Evolutionary conservation across 2,329 filamentous ascomycete species (phyloP), one percentile per base, ranked within the genome.

Genomic region (Aspergillus ibericus): DNA sequence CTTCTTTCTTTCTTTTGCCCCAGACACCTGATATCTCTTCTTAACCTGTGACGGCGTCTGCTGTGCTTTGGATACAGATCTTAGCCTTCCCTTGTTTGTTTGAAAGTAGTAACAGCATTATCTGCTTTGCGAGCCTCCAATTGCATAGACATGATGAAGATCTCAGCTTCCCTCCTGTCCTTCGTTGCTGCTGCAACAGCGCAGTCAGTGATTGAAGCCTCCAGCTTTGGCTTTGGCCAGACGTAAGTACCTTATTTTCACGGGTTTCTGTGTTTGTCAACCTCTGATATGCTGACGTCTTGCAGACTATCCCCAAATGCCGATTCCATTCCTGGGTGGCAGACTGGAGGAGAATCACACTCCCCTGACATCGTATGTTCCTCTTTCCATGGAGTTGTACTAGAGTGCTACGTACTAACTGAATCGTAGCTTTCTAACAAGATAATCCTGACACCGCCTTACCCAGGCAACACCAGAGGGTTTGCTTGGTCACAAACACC

Each of bases 401-500:
- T 5, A 42, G 4, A 5, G 18, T 20, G 20, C 13, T 7, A 20
- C 9, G 16, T 56, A 36, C 63, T 71, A 50, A 73, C 55, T 25
- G 5, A 50, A 27, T 15, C 15, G 16, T 60, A 80, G 77, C 85
- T 97, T 59, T 96, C 92, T 65, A 93, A 98, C 81, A 92, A 93
- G 74, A 73, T 98, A 59, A 90, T 99, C 72, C 85, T 99, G 58
- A 99, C 95, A 1, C 93, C 95, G 10, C 88, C 92, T 13, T 88
- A 87, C 50, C 92, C 92, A 5, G 95, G 95, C 56, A 92, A 92
- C 77, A 88, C 90, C 70, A 87, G 92, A 72, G 91, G 91, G 60
- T 88, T 90, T 51, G 74, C 95, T 66, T 99, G 95, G 93, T 82
- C 88, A 32, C 86, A 92, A 62, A 80, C 78, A 32, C 75, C 76